Percentiles rank a stretch among this genome's conserved stretches.
phyloP scores from a whole-genome alignment of 139 green algal species.

The Eudorina sp. region DNA sequence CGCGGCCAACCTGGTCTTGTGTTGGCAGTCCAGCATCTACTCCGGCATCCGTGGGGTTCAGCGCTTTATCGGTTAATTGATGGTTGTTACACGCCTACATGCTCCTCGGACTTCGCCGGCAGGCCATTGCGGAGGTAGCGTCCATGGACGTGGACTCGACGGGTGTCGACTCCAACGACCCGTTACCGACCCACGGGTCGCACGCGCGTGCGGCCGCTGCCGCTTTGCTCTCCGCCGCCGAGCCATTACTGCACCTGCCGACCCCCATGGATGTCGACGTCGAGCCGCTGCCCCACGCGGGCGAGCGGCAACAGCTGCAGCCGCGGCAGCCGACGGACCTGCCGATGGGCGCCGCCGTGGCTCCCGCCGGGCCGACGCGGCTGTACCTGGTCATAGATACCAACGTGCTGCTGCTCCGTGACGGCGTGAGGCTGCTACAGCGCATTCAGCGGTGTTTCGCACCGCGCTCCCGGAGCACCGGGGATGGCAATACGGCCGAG shows the following conservation, averaged over 20 bases:
- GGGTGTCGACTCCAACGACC: not conserved
- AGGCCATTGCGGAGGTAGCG: not conserved
- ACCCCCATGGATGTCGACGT: conserved; percentile 26
- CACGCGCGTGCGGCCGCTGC: not conserved
- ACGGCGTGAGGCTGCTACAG: conserved; percentile 14
- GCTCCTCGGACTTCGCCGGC: not conserved
- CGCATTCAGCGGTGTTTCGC: not conserved
- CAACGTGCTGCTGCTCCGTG: conserved; percentile 27
- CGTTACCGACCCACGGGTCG: not conserved
- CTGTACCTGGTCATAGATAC: conserved; percentile 40
- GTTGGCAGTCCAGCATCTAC: no score
- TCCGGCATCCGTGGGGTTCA: no score
- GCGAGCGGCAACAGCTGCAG: not conserved
- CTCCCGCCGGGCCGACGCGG: not conserved
- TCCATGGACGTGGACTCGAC: conserved; percentile 27
- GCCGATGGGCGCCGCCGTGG: not conserved
- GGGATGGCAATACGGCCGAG: not conserved
- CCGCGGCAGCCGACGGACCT: not conserved
- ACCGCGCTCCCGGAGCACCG: not conserved
- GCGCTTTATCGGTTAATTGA: no score
- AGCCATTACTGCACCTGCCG: conserved; percentile 27
- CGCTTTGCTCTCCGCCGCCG: not conserved
- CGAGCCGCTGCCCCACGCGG: not conserved
- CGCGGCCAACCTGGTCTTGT: no score
- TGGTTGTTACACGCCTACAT: no score